Evolutionary conservation across 2,329 filamentous ascomycete genomes (phyloP), one percentile per base, ranked within the genome.

Genomic region (Seiridium cupressi): DNA sequence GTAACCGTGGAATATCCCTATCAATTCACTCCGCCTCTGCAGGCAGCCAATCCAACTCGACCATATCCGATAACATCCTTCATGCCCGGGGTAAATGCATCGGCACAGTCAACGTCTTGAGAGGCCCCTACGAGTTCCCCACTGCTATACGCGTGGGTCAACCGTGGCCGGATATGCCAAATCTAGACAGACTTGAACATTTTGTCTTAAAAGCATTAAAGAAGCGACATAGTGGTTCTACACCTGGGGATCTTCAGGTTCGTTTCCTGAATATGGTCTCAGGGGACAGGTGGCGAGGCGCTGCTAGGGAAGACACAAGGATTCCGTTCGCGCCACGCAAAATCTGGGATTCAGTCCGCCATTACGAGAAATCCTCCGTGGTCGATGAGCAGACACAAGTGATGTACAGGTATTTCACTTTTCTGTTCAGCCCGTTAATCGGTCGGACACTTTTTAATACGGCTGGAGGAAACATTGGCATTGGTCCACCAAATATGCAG

Each of bases 261-360:
- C 51, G 51, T 18, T 55, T 44, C 18, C 44, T 55, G 51, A 55
- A 44, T 35, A 13, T 55, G 7, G 51, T 55, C 40, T 55, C 51
- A 1, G 51, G 51, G 36, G 51, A 55, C 4, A 44, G 51, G 36
- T 55, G 51, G 51, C 51, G 51, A 55, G 51, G 38, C 9, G 7
- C 54, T 31, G 54, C 51, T 11, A 54, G 59, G 44, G 13, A 56
- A 10, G 54, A 32, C 26, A 9, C 44, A 9, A 34, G 26, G 31
- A 31, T 57, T 13, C 44, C 44, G 13, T 31, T 47, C 2, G 13
- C n/a, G 4, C 26, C 55, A 34, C 44, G 18, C 8, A 44, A 55
- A 13, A 44, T 44, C 10, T 55, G 51, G 51, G 9, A 44, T 9
- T 42, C 36, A 18, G 36, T 55, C 18, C 42, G 40, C 18, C 38